Conservation (phyloP, 306 rosid species). For the Vigna angularis region DNA sequence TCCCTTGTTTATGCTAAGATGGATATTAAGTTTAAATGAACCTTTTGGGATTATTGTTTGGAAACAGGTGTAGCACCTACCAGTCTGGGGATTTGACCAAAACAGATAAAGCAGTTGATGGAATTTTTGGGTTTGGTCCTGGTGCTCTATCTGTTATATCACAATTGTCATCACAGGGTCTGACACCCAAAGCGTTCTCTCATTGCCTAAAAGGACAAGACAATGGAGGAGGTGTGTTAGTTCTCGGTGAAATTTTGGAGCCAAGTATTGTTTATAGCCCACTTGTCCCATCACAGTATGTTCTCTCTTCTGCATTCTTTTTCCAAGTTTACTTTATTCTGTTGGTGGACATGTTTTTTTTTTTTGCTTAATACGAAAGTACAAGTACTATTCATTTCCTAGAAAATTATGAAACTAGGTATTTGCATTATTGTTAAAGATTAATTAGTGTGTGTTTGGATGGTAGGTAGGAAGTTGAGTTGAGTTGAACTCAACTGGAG, state of each 20-base stretch:
- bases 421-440: constrained; percentile 25
- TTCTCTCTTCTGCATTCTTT: constrained; percentile 45
- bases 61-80: constrained; percentile 82
- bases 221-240: constrained; percentile 87
- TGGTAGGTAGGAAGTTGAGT: no score
- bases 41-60: constrained; percentile 40
- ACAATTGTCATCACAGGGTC: constrained; percentile 76
- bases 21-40: constrained; percentile 42
- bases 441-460: not conserved
- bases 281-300: constrained; percentile 92
- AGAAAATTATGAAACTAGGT: constrained; percentile 17
- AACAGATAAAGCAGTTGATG: constrained; percentile 89
- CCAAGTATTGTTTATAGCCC: constrained; percentile 91
- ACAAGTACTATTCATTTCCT: constrained; percentile 15
- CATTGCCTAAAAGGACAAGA: constrained; percentile 92
- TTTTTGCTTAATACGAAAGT: not conserved
- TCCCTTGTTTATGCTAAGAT: constrained; percentile 16
- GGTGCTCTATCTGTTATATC: constrained; percentile 86
- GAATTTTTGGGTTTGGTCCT: constrained; percentile 92
- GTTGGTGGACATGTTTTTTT: not conserved
- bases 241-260: constrained; percentile 97
- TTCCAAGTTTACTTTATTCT: constrained; percentile 23
- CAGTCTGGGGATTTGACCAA: constrained; percentile 87
- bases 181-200: constrained; percentile 86
- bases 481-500: no score